phyloP scores from a whole-genome alignment of 2,329 filamentous ascomycete species.

The Magnaporthales sp. region DNA sequence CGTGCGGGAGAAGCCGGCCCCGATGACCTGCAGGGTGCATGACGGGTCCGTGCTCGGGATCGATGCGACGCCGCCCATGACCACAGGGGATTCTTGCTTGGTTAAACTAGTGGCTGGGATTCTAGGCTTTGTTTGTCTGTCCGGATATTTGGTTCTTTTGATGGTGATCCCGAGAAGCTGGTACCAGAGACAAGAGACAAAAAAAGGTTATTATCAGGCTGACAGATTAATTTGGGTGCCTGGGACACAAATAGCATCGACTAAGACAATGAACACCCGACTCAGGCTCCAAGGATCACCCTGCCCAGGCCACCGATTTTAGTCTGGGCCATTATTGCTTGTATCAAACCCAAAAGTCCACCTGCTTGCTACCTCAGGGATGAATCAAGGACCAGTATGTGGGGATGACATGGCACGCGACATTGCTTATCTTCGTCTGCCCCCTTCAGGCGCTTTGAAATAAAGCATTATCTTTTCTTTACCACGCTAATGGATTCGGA shows the following conservation, averaged over 20 bases:
- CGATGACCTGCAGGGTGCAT: not conserved
- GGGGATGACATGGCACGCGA: not conserved
- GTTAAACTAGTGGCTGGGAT: not conserved
- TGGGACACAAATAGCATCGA: not conserved
- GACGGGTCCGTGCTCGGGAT: not conserved
- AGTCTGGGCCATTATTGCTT: not conserved
- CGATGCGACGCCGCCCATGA: not conserved
- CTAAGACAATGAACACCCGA: not conserved
- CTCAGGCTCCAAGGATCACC: not conserved
- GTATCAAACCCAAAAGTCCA: not conserved
- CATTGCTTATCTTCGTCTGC: not conserved
- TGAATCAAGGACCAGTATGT: not conserved
- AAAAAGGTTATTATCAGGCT: not conserved
- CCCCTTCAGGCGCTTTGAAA: not conserved
- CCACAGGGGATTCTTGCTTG: not conserved
- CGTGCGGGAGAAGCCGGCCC: slow-evolving; percentile 2
- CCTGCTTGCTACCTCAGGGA: not conserved
- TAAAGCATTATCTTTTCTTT: not conserved
- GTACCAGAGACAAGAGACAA: not conserved
- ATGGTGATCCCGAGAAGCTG: not conserved
- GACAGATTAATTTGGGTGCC: not conserved
- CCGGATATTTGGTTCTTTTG: not conserved
- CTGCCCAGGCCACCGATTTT: not conserved
- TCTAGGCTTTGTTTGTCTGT: not conserved
- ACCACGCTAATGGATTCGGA: not conserved